Base-by-base conservation (phyloP, 2,329 filamentous ascomycete genomes). In the Botrytis byssoidea region DNA sequence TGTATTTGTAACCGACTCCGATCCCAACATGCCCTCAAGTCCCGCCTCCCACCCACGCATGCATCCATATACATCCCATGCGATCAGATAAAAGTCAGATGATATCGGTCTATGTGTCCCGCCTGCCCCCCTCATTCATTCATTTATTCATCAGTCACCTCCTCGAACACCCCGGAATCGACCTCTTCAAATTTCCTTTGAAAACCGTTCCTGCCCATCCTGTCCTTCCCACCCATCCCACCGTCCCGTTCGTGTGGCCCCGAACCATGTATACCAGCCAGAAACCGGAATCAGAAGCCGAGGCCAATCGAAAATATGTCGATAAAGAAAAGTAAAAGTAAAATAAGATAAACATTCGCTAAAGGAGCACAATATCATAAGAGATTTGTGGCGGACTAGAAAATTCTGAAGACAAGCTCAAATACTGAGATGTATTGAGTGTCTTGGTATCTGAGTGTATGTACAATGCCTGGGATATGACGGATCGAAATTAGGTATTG, bases 1-100 rank as follows among this genome's bases (percentile, higher is more conserved):
- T 57, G 40, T 57, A 57, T 69, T 57, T 69, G 37, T 48, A 69
- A 42, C 35, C 37, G n/a, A 57, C 35, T 32, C 18, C 40, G 20
- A 61, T 25, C 16, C 51, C n/a, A 42, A 29, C 51, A 20, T 18
- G 25, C 37, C 35, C n/a, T n/a, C n/a, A 44, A 37, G 12, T 20
- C n/a, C 25, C 14, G 66, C 66, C 66, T 32, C 66, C 37, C 37
- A 32, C 25, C 48, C 66, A 68, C 10, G 16, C 40, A 65, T 32
- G 16, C 66, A 69, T 32, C 29, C 66, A 57, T 69, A 32, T 57
- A 57, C 48, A 57, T 57, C 48, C 66, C 66, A 57, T 69, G 66
- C 48, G 16, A 57, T 59, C 40, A 29, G 51, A 69, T 69, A 57
- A 32, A 44, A 42, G 65, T 42, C 20, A 57, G 42, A 69, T 57